Conservation (phyloP, 768 basidiomycete genomes). For the Boletus speciosus region DNA sequence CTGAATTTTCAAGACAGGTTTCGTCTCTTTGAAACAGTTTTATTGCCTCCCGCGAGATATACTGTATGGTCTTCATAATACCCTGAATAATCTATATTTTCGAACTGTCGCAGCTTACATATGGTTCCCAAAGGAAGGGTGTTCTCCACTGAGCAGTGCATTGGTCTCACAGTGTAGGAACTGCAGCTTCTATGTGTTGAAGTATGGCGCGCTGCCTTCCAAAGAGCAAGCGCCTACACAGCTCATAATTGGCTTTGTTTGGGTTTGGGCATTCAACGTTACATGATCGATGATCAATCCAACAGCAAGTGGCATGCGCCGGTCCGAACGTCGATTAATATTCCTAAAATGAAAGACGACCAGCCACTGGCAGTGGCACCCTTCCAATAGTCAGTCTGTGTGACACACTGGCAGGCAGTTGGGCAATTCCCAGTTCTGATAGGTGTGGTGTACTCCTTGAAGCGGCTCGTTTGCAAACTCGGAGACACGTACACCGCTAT, state of each 20-base stretch:
- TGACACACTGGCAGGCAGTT: too few species aligned
- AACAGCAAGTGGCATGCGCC: constrained; percentile 11
- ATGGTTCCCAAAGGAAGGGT: neutral
- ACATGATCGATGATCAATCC: neutral
- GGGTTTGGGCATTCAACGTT: too few species aligned
- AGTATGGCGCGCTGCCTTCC: neutral
- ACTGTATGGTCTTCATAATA: neutral
- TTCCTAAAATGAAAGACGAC: neutral
- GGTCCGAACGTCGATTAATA: neutral
- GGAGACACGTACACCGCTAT: neutral
- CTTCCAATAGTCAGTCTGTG: neutral
- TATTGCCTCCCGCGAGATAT: neutral
- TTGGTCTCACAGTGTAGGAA: neutral
- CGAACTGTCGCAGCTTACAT: neutral
- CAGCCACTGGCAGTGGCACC: neutral
- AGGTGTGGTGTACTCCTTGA: neutral
- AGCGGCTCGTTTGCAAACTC: too few species aligned
- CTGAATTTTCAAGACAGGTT: constrained; percentile 3
- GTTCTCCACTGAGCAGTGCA: neutral
- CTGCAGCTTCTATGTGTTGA: neutral
- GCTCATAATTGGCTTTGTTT: constrained; percentile 2
- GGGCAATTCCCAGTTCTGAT: neutral
- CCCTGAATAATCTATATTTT: neutral
- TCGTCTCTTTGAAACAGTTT: neutral
- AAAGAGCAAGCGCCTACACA: neutral